Base-by-base conservation (phyloP, 2,329 filamentous ascomycete species). In the Chalara sp. region DNA sequence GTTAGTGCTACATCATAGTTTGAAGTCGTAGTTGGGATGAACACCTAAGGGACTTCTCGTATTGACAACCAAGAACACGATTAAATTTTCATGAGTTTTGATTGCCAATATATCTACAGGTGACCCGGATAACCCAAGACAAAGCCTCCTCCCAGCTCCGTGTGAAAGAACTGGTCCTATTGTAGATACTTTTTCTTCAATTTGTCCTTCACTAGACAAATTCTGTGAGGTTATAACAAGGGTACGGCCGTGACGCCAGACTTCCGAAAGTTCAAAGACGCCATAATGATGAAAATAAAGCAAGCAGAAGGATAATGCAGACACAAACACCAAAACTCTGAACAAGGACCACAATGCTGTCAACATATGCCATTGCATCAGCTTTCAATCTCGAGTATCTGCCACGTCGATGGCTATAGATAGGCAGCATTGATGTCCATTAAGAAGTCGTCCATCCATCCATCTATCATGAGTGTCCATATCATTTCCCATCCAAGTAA, bases 401-500 rank as follows among this genome's bases (percentile, higher is more conserved):
- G 21, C 21, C 21, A 21, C 21, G 21, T 21, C 21, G 21, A 21
- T 21, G 21, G 21, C 21, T 21, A 21, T 21, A 21, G 21, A 21
- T 21, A 21, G 21, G 21, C 21, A 21, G 21, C 21, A 21, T 21
- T 45, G 31, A 45, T 32, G 10, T 45, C 43, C 5, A 12, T 28
- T 12, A n/a, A 32, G 41, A 54, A 51, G 48, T 56, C 52, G 58
- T 45, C 56, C 58, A 58, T 61, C 56, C 58, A 58, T 61, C 57
- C 55, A 51, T 64, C 58, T 61, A 60, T 63, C 61, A 52, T 64
- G 58, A 61, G 50, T 54, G 57, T 57, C 51, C 59, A 63, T 62
- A 55, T 37, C 8, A n/a, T 65, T 43, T 64, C 61, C 63, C 63
- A 63, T 64, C 62, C 58, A 63, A 62, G 21, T 58, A 61, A 65